phyloP scores from a whole-genome alignment of 352 stramenopile species.

The Globisporangium solare region DNA sequence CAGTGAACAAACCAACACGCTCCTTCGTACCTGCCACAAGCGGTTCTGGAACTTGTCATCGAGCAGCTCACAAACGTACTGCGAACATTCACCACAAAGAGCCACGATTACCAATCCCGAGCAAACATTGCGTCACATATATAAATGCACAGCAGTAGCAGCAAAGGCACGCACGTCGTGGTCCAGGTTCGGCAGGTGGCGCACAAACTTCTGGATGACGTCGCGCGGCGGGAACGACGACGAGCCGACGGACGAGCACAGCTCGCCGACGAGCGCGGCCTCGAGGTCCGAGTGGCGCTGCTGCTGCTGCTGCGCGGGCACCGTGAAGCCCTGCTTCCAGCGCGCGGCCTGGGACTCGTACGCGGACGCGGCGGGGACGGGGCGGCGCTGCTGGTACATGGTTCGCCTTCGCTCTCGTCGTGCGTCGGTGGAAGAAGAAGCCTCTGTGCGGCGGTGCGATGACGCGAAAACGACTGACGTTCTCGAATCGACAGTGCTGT shows the following conservation, averaged over 20 bases:
- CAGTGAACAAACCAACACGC: background rate
- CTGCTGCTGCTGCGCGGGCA: background rate
- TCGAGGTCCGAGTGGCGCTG: slow-evolving; percentile 39
- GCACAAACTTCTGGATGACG: slow-evolving; percentile 71
- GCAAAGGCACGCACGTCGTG: slow-evolving; percentile 36
- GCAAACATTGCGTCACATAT: background rate
- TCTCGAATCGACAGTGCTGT: background rate
- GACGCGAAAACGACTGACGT: background rate
- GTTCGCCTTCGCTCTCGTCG: background rate
- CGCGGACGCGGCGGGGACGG: slow-evolving; percentile 33
- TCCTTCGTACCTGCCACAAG: slow-evolving; percentile 53
- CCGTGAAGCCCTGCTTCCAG: slow-evolving; percentile 70
- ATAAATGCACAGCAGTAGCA: background rate
- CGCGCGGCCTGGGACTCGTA: slow-evolving; percentile 72
- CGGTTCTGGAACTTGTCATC: slow-evolving; percentile 80
- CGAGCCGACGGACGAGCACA: slow-evolving; percentile 75
- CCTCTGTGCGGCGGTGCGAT: background rate
- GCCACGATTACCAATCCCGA: background rate
- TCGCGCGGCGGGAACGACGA: slow-evolving; percentile 79
- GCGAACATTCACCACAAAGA: background rate
- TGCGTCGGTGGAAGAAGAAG: background rate
- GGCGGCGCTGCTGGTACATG: slow-evolving; percentile 18
- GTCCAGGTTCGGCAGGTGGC: slow-evolving; percentile 67
- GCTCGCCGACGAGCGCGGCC: slow-evolving; percentile 62
- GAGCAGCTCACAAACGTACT: slow-evolving; percentile 84